These are phyloP conservation scores for Davidsoniella eucalypti DNA, from an alignment of 2,329 filamentous ascomycete species.

Conservation along the genomic window DNA sequence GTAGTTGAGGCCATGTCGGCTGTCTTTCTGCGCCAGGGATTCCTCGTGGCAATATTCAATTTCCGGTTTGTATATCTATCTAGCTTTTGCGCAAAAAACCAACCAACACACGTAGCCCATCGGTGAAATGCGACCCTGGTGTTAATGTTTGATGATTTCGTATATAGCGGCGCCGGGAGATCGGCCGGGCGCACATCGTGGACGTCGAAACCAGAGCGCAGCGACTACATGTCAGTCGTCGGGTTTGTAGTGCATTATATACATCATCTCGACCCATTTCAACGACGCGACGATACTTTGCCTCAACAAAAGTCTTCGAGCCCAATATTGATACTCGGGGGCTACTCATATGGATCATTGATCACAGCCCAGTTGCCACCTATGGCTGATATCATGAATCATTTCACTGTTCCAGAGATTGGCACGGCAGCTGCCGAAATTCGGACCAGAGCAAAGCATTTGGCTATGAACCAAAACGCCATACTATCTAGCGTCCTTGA, in stretches of 20 bases:
- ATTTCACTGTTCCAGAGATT: constrained; percentile 36
- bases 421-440: constrained; percentile 52
- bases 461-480: constrained; percentile 46
- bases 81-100: neutral
- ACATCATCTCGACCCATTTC: constrained; percentile 34
- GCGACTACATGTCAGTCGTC: constrained; percentile 70
- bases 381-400: constrained; percentile 38
- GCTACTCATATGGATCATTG: constrained; percentile 85
- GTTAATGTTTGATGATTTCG: neutral
- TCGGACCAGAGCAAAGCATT: constrained; percentile 47
- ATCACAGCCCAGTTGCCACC: constrained; percentile 59
- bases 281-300: constrained; percentile 4
- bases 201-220: constrained; percentile 64
- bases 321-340: constrained; percentile 44
- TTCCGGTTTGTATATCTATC: constrained; percentile 42
- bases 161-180: constrained; percentile 51
- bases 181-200: constrained; percentile 72
- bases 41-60: constrained; percentile 75
- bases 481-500: constrained; percentile 24
- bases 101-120: neutral
- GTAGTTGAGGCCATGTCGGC: constrained; percentile 51
- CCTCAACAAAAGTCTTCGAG: neutral
- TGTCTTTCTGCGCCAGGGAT: constrained; percentile 52
- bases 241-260: constrained; percentile 66
- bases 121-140: too few species aligned